Conservation (phyloP, 192 early-diverging fungal genomes). For the Backusella westeae region DNA sequence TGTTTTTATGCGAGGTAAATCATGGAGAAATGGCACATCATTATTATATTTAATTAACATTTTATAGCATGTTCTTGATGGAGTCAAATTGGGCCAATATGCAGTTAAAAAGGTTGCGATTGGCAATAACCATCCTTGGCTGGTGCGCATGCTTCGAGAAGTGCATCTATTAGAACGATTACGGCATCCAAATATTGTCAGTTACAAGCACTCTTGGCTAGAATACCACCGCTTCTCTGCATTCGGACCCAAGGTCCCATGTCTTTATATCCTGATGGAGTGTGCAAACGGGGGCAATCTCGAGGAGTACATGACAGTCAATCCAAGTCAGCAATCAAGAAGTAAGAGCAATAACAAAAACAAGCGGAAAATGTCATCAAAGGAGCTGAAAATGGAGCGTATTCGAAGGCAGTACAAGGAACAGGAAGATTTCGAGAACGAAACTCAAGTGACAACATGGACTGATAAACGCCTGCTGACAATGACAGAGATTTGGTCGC, state of each 20-base stretch:
- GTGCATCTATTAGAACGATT: conserved; percentile 89
- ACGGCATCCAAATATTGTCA: conserved; percentile 89
- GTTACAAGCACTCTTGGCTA: conserved; percentile 96
- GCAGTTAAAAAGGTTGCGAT: conserved; percentile 95
- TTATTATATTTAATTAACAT: background rate
- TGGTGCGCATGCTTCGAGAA: conserved; percentile 90
- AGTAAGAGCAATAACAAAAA: background rate
- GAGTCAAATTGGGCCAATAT: conserved; percentile 76
- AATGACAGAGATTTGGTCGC: conserved; percentile 73
- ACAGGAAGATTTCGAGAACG: conserved; percentile 17
- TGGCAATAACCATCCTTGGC: conserved; percentile 87
- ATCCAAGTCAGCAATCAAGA: background rate
- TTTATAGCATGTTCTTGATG: conserved; percentile 61
- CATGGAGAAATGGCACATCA: conserved; percentile 26
- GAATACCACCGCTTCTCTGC: conserved; percentile 75
- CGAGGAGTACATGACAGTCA: conserved; percentile 82
- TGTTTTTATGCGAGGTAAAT: conserved; percentile 77
- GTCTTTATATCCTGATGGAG: conserved; percentile 95
- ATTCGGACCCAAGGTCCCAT: conserved; percentile 87
- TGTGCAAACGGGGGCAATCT: conserved; percentile 93
- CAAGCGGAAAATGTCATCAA: background rate
- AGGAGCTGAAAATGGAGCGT: conserved; percentile 27
- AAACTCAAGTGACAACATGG: background rate
- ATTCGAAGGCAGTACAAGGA: conserved; percentile 21
- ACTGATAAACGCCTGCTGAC: conserved; percentile 42